Percentiles rank a stretch among this genome's conserved stretches.
These are phyloP conservation scores for Fusarium oxysporum DNA, from an alignment of 2,329 filamentous ascomycete species.

Conservation along the genomic window DNA sequence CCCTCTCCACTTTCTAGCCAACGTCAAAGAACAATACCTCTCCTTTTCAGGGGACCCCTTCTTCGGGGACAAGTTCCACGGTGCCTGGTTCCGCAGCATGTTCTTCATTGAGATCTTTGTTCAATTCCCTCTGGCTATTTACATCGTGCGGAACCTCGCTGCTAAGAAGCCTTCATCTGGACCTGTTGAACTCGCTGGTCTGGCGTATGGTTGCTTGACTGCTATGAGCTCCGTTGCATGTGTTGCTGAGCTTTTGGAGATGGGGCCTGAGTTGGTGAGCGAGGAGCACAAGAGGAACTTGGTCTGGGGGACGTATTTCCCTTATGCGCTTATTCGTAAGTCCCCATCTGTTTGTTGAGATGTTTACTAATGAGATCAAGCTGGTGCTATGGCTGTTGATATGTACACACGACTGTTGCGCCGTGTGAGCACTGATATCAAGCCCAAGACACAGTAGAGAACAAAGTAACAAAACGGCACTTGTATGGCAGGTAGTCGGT, in stretches of 20 bases:
- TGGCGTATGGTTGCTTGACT: slow-evolving; percentile 64
- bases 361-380: slow-evolving; percentile 49
- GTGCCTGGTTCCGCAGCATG: slow-evolving; percentile 64
- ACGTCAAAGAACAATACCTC: slow-evolving; percentile 61
- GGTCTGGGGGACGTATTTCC: slow-evolving; percentile 62
- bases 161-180: slow-evolving; percentile 51
- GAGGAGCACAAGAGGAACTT: slow-evolving; percentile 59
- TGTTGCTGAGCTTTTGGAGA: slow-evolving; percentile 61
- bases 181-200: slow-evolving; percentile 60
- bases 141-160: slow-evolving; percentile 58
- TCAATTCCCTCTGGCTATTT: slow-evolving; percentile 63
- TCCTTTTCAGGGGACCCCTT: slow-evolving; percentile 65
- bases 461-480: not conserved
- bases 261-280: slow-evolving; percentile 60
- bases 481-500: slow-evolving; percentile 17
- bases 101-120: slow-evolving; percentile 62
- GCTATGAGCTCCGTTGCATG: slow-evolving; percentile 64
- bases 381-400: slow-evolving; percentile 62
- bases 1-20: slow-evolving; percentile 61
- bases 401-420: slow-evolving; percentile 65
- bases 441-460: slow-evolving; percentile 54
- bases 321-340: slow-evolving; percentile 66
- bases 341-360: slow-evolving; percentile 1
- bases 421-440: slow-evolving; percentile 52
- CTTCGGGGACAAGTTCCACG: slow-evolving; percentile 54